These are phyloP conservation scores for Kwoniella dendrophila DNA, from an alignment of 768 basidiomycete genomes.

Conservation along the genomic window DNA sequence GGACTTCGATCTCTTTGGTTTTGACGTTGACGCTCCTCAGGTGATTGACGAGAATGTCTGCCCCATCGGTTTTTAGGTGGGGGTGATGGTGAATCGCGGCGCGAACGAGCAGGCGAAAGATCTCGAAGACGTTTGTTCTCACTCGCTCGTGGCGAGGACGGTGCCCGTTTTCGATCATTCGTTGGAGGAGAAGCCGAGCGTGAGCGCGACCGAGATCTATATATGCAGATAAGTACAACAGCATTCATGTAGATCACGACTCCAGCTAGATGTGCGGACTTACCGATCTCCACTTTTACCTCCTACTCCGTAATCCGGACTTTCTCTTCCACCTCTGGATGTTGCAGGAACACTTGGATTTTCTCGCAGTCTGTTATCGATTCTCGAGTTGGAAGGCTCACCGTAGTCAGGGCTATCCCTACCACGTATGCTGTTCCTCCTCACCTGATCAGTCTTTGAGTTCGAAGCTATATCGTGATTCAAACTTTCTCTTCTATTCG, in stretches of 20 bases:
- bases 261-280: no score
- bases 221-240: no score
- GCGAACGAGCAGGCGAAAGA: neutral
- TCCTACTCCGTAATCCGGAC: slow-evolving; percentile 40
- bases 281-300: slow-evolving; percentile 10
- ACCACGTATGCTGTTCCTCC: no score
- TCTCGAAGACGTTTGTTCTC: slow-evolving; percentile 26
- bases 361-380: no score
- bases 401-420: slow-evolving; percentile 40
- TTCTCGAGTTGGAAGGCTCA: no score
- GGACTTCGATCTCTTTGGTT: slow-evolving; percentile 5
- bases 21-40: neutral
- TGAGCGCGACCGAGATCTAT: neutral
- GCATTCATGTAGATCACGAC: no score
- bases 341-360: neutral
- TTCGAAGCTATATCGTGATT: neutral
- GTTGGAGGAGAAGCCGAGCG: slow-evolving; percentile 15
- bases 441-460: no score
- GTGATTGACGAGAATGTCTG: slow-evolving; percentile 1
- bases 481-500: neutral
- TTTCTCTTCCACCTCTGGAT: slow-evolving; percentile 5
- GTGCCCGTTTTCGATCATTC: slow-evolving; percentile 22
- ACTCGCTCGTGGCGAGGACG: slow-evolving; percentile 9
- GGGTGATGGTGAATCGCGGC: slow-evolving; percentile 13
- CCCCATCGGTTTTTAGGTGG: slow-evolving; percentile 17